A percentile compares a stretch with the other conserved stretches of the same genome.
Evolutionary conservation across 2,329 filamentous ascomycete species (phyloP).

Genomic region (Orbilia quercus): DNA sequence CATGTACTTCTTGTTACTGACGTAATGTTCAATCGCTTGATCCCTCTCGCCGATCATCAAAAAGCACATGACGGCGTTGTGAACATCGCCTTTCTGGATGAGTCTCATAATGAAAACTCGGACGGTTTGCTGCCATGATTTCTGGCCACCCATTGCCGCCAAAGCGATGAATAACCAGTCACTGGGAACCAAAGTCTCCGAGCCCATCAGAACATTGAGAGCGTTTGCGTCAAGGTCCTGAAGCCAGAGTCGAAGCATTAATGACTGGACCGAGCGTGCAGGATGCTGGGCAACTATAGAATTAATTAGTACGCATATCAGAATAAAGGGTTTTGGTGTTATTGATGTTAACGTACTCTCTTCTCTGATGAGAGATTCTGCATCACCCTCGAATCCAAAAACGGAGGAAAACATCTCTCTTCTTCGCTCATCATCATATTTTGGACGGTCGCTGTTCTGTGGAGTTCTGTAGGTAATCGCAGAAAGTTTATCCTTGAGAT

Average conservation of each 20-base stretch:
- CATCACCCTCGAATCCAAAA: conserved; percentile 92
- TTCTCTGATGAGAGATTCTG: conserved; percentile 82
- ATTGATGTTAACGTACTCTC: conserved; percentile 69
- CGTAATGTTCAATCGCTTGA: conserved; percentile 95
- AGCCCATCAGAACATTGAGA: conserved; percentile 78
- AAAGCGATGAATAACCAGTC: conserved; percentile 98
- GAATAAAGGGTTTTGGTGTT: conserved; percentile 1
- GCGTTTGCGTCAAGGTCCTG: conserved; percentile 84
- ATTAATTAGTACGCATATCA: neutral
- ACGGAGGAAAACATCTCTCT: conserved; percentile 92
- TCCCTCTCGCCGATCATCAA: conserved; percentile 91
- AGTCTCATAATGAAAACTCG: conserved; percentile 90
- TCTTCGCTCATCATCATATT: conserved; percentile 75
- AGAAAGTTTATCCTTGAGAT: conserved; percentile 67
- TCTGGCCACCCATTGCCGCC: conserved; percentile 81
- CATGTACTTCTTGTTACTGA: conserved; percentile 90
- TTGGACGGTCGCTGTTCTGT: conserved; percentile 50
- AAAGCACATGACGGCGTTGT: conserved; percentile 91
- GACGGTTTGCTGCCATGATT: conserved; percentile 88
- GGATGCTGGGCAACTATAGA: conserved; percentile 49
- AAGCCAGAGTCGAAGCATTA: conserved; percentile 91
- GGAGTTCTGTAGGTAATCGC: conserved; percentile 62
- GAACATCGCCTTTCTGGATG: conserved; percentile 87
- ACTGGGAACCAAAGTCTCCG: conserved; percentile 87
- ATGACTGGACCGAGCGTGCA: conserved; percentile 68